Base-by-base conservation (phyloP, 1,284 basidiomycete species). In the Coriolopsis trogii region DNA sequence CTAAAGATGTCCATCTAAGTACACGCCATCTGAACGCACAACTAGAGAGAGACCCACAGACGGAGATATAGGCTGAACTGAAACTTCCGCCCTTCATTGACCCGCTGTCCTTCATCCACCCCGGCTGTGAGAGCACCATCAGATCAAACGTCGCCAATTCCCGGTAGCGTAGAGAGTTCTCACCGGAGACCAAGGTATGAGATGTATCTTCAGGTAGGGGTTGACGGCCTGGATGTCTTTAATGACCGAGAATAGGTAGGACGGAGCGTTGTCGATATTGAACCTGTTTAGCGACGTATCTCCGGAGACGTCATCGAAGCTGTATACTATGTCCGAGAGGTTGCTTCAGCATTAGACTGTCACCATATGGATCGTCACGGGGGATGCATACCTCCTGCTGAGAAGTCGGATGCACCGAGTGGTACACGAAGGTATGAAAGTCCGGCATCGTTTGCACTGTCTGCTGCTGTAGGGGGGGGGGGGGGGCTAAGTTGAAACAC, bases 121-220 rank as follows among this genome's bases (percentile, higher is more conserved):
- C 77, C 3, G 79, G 80, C 78, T 80, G 13, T 6, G 47, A 26
- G 45, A 8, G 24, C 25, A 25, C 29, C 46, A 21, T 12, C 10
- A 37, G 5, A 21, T 24, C 20, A 24, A 21, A n/a, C 23, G 21
- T 16, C 9, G 9, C 20, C 2, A 26, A 33, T n/a, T 9, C 4
- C 24, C 9, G 7, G 9, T 6, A 15, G 37, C 12, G 18, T 21
- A 3, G 36, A 10, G 20, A 30, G 15, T n/a, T 64, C 72, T 54
- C 53, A 79, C 78, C 9, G 78, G 76, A 48, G 77, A 79, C 79
- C 80, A 81, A 1, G 79, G 79, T 25, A 77, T 30, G 12, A 79
- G 52, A 42, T 79, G 75, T 4, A 81, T 65, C 56, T 70, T 73
- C 29, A 80, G 52, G 51, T 64, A 61, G 12, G 57, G 60, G 42